phyloP scores from a whole-genome alignment of 495 filamentous ascomycete genomes.

The Penicillium cataractarum region DNA sequence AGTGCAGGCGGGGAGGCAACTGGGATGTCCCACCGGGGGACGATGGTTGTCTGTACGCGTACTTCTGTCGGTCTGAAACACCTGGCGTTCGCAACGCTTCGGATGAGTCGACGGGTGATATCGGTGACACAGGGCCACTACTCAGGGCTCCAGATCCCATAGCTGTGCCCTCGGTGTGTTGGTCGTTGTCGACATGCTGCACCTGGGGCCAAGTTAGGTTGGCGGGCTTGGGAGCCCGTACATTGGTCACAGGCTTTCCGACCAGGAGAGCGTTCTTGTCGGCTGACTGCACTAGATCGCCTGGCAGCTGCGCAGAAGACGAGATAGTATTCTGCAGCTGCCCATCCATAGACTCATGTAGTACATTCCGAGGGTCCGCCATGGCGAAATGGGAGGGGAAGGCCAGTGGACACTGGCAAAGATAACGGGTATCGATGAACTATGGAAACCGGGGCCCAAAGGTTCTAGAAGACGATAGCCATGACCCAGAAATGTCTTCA shows the following conservation, averaged over 20 bases:
- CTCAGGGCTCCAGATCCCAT: conserved; percentile 10
- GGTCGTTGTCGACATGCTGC: conserved; percentile 16
- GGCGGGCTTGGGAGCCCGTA: conserved; percentile 28
- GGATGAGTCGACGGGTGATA: conserved; percentile 44
- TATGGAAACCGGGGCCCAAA: conserved; percentile 16
- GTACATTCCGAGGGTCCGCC: conserved; percentile 9
- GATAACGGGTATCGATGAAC: conserved; percentile 10
- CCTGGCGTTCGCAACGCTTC: conserved; percentile 35
- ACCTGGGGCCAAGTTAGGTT: conserved; percentile 23
- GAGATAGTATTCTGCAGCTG: neutral
- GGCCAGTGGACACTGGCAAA: neutral
- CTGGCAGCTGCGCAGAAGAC: conserved; percentile 2
- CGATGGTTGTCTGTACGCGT: conserved; percentile 41
- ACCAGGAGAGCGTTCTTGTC: conserved; percentile 14
- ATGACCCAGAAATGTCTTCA: conserved; percentile 20
- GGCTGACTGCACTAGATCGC: neutral
- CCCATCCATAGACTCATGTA: conserved; percentile 9
- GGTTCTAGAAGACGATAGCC: conserved; percentile 20
- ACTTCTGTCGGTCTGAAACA: conserved; percentile 35
- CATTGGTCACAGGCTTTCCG: conserved; percentile 11
- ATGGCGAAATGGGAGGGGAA: conserved; percentile 12
- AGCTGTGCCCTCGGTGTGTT: conserved; percentile 5
- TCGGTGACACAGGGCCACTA: conserved; percentile 24
- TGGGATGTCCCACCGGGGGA: conserved; percentile 53
- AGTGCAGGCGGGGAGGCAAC: conserved; percentile 62